A percentile compares a stretch with the other conserved stretches of the same genome.
Evolutionary conservation across 2,329 filamentous ascomycete genomes (phyloP).

Genomic region (Nemania sp.): DNA sequence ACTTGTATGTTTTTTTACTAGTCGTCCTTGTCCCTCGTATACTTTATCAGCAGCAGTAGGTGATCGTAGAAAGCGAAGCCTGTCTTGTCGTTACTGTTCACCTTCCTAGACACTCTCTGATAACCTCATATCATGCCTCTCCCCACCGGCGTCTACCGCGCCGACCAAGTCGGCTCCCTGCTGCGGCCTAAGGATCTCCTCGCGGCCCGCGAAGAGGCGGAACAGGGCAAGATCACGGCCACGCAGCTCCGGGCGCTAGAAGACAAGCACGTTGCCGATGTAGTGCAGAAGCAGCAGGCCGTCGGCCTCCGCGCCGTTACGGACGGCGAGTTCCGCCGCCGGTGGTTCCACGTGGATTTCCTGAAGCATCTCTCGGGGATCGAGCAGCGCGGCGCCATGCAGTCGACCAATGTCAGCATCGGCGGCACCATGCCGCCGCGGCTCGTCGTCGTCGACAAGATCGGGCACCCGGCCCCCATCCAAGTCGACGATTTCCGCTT

Average conservation of each 20-base stretch:
- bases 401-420: constrained; percentile 47
- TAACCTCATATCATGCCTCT: constrained; percentile 43
- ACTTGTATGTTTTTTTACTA: constrained; percentile 4
- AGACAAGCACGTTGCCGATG: constrained; percentile 52
- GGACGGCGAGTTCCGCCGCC: constrained; percentile 60
- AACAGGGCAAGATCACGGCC: constrained; percentile 46
- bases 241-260: constrained; percentile 54
- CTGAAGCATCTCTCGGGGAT: constrained; percentile 57
- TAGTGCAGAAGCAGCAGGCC: constrained; percentile 52
- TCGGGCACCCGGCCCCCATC: constrained; percentile 55
- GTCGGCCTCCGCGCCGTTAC: constrained; percentile 55
- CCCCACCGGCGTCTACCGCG: constrained; percentile 49
- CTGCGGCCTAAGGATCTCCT: constrained; percentile 55
- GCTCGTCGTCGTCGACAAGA: constrained; percentile 57
- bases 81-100: not conserved
- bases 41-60: constrained; percentile 1
- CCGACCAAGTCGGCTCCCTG: constrained; percentile 61
- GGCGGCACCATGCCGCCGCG: constrained; percentile 57
- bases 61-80: not conserved
- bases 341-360: constrained; percentile 63
- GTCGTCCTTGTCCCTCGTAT: not conserved
- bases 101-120: not conserved
- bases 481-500: constrained; percentile 60
- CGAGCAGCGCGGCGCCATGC: constrained; percentile 51
- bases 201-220: constrained; percentile 51